Evolutionary conservation across 1,284 basidiomycete genomes (phyloP).

Genomic region (Pseudozyma tsukubaensis): DNA sequence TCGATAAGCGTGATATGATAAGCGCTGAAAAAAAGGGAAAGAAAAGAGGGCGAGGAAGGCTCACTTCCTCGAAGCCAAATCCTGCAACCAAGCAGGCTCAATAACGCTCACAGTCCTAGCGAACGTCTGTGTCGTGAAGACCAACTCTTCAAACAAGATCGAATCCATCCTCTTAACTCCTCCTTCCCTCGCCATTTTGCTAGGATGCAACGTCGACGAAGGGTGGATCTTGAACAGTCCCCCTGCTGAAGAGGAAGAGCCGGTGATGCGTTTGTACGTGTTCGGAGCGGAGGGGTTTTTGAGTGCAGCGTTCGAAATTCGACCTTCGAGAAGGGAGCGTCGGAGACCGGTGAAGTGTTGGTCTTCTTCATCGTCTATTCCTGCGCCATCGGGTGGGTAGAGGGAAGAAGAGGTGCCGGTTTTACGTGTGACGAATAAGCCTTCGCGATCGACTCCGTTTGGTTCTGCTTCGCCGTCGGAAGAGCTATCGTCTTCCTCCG

Average conservation of each 20-base stretch:
- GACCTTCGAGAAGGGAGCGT: constrained; percentile 50
- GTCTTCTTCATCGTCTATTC: constrained; percentile 20
- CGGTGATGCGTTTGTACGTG: constrained; percentile 48
- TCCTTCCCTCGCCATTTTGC: constrained; percentile 29
- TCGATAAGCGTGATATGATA: not conserved
- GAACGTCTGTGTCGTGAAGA: constrained; percentile 65
- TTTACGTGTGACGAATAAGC: constrained; percentile 38
- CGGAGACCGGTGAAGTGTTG: constrained; percentile 45
- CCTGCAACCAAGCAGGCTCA: constrained; percentile 63
- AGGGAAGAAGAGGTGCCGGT: not conserved
- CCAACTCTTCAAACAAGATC: constrained; percentile 66
- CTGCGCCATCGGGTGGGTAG: not conserved
- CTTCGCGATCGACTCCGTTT: constrained; percentile 7
- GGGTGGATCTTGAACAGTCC: constrained; percentile 64
- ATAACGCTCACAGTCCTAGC: constrained; percentile 61
- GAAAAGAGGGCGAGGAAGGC: not conserved
- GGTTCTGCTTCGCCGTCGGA: not conserved
- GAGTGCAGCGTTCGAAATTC: constrained; percentile 52
- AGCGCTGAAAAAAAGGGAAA: not conserved
- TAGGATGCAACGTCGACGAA: constrained; percentile 51
- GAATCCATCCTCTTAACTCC: constrained; percentile 28
- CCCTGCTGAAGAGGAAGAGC: constrained; percentile 19
- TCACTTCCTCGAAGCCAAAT: constrained; percentile 23
- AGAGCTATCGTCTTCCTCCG: constrained; percentile 11
- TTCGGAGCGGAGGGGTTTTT: constrained; percentile 53